Evolutionary conservation across 352 stramenopile species (phyloP).

Genomic region (Phytopythium montanum): DNA sequence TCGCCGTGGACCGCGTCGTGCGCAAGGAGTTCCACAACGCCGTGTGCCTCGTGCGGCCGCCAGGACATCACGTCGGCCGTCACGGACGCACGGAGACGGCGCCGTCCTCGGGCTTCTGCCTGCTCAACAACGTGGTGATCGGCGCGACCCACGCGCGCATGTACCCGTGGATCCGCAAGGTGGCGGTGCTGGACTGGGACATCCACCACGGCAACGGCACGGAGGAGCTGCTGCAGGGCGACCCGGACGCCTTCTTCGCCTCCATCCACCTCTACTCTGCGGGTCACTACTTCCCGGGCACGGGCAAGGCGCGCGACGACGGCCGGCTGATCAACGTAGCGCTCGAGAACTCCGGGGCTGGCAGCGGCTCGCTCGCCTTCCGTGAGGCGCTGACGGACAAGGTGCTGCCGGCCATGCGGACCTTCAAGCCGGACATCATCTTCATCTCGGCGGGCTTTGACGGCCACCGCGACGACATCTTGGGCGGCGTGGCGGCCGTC

Average conservation of each 20-base stretch:
- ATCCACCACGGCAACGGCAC: slow-evolving; percentile 99
- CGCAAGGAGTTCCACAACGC: slow-evolving; percentile 78
- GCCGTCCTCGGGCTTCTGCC: slow-evolving; percentile 93
- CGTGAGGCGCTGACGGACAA: slow-evolving; percentile 48
- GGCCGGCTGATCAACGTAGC: slow-evolving; percentile 77
- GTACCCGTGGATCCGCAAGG: slow-evolving; percentile 87
- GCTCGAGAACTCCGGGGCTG: slow-evolving; percentile 61
- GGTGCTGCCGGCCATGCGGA: slow-evolving; percentile 71
- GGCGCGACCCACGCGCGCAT: slow-evolving; percentile 96
- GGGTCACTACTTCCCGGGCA: slow-evolving; percentile 77
- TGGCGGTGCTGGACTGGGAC: slow-evolving; percentile 98
- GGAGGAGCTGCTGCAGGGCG: slow-evolving; percentile 86
- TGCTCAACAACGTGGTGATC: slow-evolving; percentile 99
- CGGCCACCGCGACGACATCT: slow-evolving; percentile 80
- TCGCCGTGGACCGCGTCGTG: slow-evolving; percentile 79
- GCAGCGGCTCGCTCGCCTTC: slow-evolving; percentile 66
- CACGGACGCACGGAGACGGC: slow-evolving; percentile 68
- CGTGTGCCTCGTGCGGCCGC: slow-evolving; percentile 87
- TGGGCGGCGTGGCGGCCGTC: slow-evolving; percentile 72
- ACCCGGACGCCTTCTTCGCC: slow-evolving; percentile 79
- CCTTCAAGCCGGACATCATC: slow-evolving; percentile 78
- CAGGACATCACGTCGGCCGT: slow-evolving; percentile 90
- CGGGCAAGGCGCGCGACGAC: slow-evolving; percentile 53
- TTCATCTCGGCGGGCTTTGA: slow-evolving; percentile 90
- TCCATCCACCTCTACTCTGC: slow-evolving; percentile 80